phyloP scores from a whole-genome alignment of 2,329 filamentous ascomycete species.

The Neonectria hederae region DNA sequence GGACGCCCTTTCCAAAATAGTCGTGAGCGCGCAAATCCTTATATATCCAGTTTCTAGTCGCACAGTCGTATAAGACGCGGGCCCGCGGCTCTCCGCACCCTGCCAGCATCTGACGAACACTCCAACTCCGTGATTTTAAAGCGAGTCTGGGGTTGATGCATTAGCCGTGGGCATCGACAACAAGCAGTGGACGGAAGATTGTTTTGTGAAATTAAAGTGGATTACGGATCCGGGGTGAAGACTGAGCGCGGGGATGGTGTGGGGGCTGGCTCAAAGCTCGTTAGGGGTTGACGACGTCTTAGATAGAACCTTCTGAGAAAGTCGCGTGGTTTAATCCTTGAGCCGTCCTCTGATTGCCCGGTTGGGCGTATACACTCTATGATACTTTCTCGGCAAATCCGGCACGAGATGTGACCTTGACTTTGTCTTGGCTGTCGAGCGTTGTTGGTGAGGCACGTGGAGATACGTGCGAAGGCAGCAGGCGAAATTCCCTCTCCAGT shows the following conservation, averaged over 20 bases:
- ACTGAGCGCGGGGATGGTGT: not conserved
- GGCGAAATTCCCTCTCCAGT: not conserved
- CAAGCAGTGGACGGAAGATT: conserved; percentile 14
- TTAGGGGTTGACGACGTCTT: not conserved
- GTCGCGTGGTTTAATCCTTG: conserved; percentile 3
- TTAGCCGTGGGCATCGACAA: not conserved
- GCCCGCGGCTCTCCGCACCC: not conserved
- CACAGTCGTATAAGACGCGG: not conserved
- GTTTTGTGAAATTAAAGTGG: conserved; percentile 13
- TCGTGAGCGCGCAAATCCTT: not conserved
- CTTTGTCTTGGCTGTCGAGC: not conserved
- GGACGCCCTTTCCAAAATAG: not conserved
- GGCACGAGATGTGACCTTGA: not conserved
- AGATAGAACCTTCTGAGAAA: not conserved
- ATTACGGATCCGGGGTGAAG: conserved; percentile 14
- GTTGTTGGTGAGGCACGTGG: not conserved
- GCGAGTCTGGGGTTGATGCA: conserved; percentile 1
- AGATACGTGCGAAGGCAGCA: not conserved
- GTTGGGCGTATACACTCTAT: not conserved
- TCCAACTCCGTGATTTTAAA: not conserved
- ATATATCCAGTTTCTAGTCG: conserved; percentile 1
- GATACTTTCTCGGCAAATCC: not conserved
- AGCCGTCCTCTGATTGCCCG: not conserved
- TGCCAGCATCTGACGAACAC: not conserved
- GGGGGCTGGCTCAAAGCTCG: not conserved